Base-by-base conservation (phyloP, 805 yeast genomes). In the Sugiyamaella chiloensis region DNA sequence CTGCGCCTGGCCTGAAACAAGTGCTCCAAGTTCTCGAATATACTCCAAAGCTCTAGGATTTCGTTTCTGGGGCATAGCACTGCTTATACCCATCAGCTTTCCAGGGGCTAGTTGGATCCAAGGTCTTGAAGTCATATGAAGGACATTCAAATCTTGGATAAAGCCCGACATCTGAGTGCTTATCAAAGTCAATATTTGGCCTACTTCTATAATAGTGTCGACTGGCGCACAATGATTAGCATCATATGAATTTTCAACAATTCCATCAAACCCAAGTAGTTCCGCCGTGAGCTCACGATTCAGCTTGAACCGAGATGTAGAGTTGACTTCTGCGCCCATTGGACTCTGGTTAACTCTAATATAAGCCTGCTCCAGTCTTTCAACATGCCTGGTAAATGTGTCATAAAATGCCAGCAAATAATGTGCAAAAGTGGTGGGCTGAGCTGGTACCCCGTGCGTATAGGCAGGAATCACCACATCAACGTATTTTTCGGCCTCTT, bases 221-320 rank as follows among this genome's bases (percentile, higher is more conserved):
- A 34, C 46, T 3, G 50, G 41, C 9, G 27, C 40, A 30, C 35
- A 39, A 17, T 46, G 50, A 35, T 42, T 42, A 2, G 50, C 50
- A 24, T 42, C 50, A 29, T 42, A 42, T 12, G 50, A 43, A 40
- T 46, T 46, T 36, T 42, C 50, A 14, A 42, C 40, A 14, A 42
- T 31, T 5, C 46, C 42, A 7, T 46, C 50, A 24, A 46, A 46
- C 14, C 50, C 50, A 23, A 46, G 42, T 5, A 46, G 37, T 2
- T 42, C 35, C 8, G 46, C 24, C 11, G 34, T 17, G 16, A 43
- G 14, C 17, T 41, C 34, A 17, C 50, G 46, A 14, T 46, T 45
- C 2, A 42, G 47, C 20, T 42, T 30, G 26, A 46, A 46, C 19
- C 50, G 30, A 2, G 50, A 46, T 5, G 50, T 46, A 7, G 42